Evolutionary conservation across 306 rosid genomes (phyloP), one percentile per base, ranked within the genome.

Genomic region (Pueraria montana): DNA sequence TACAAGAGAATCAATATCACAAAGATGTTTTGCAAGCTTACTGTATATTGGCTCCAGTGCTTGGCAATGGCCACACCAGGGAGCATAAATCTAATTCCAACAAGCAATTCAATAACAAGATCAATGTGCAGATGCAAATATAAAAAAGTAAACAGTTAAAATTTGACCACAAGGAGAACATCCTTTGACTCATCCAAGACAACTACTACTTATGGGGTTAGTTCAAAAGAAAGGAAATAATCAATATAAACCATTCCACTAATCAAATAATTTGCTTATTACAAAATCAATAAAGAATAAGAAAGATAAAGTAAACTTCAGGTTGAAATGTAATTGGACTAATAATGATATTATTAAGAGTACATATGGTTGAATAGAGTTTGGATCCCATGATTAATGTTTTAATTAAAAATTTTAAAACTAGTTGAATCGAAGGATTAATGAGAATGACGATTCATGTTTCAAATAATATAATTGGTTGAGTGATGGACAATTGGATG

Each of bases 21-120:
- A 91, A 78, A 96, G 90, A 85, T 94, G 97, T 85, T 91, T 92
- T 68, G 92, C 99, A 77, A 96, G 97, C 89, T 96, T 96, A 90
- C 89, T 85, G 88, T 91, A 96, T 82, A 90, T 89, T 66, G 99
- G 99, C 84, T 94, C 99, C 82, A 96, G 82, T 65, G 97, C 56
- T 90, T 94, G 97, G 89, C 99, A 96, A 86, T 96, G 99, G 74
- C 98, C 98, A 65, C 99, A 96, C 99, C 99, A 96, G 55, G 99
- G 99, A 83, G 99, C 98, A 90, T 96, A 94, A 32, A 96, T 92
- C 99, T 96, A 86, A 85, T 27, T 81, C 66, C 62, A 64, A 76
- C 21, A 64, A 58, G 45, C 50, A 32, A n/a, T 20, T 49, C 24
- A 21, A 75, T 70, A 85, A 53, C 43, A 64, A 24, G 45, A 70